Percentiles rank a stretch among this genome's conserved stretches.
Evolutionary conservation across 495 filamentous ascomycete genomes (phyloP).

Genomic region (Annulohypoxylon nitens): DNA sequence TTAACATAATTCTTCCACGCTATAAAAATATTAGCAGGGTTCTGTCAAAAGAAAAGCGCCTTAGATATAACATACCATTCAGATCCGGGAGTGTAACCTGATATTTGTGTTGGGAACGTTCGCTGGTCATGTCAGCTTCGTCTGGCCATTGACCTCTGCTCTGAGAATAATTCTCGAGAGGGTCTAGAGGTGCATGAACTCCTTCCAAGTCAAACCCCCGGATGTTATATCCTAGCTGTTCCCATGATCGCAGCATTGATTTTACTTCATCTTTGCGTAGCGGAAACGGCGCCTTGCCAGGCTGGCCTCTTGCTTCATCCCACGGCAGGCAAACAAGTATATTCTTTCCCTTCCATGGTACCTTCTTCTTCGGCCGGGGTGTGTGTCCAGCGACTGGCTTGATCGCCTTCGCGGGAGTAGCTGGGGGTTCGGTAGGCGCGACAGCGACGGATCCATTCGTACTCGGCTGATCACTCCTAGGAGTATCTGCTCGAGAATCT

Average conservation of each 20-base stretch:
- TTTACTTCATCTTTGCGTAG: slow-evolving; percentile 73
- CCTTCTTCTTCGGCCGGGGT: slow-evolving; percentile 65
- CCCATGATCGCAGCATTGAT: slow-evolving; percentile 76
- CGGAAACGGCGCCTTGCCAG: slow-evolving; percentile 69
- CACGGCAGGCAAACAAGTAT: slow-evolving; percentile 78
- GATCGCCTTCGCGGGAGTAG: slow-evolving; percentile 52
- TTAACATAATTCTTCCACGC: slow-evolving; percentile 89
- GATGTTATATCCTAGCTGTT: slow-evolving; percentile 79
- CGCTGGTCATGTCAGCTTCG: slow-evolving; percentile 67
- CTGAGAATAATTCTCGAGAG: slow-evolving; percentile 62
- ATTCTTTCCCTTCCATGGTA: slow-evolving; percentile 79
- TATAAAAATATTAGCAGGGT: slow-evolving; percentile 50
- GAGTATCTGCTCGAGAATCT: slow-evolving; percentile 50
- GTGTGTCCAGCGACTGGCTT: slow-evolving; percentile 53
- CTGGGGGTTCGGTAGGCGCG: slow-evolving; percentile 58
- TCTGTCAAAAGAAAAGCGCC: not conserved
- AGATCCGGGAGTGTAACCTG: slow-evolving; percentile 82
- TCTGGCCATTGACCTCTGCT: slow-evolving; percentile 82
- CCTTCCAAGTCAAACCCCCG: slow-evolving; percentile 76
- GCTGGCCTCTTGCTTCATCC: slow-evolving; percentile 73
- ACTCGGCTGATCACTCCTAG: slow-evolving; percentile 34
- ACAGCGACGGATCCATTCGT: slow-evolving; percentile 46
- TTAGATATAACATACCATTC: slow-evolving; percentile 55
- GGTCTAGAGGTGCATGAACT: slow-evolving; percentile 51
- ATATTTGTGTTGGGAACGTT: slow-evolving; percentile 65